These are phyloP conservation scores for Fusarium sp. DNA, from an alignment of 2,329 filamentous ascomycete genomes.

Conservation along the genomic window DNA sequence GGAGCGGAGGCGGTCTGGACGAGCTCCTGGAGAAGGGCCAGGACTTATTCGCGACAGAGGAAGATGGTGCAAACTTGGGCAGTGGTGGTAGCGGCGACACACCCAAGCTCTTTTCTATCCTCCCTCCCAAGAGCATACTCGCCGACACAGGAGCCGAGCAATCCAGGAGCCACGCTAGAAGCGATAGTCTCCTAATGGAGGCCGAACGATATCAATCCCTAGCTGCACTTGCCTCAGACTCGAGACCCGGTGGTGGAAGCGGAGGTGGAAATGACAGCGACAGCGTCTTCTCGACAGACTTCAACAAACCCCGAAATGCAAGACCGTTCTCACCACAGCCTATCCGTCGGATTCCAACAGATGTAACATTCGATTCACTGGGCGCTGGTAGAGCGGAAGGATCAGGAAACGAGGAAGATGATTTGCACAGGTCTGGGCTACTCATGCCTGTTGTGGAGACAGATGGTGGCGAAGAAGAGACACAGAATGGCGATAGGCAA, in stretches of 20 bases:
- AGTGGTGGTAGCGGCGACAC: conserved; percentile 54
- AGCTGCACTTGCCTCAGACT: conserved; percentile 59
- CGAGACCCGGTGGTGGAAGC: conserved; percentile 49
- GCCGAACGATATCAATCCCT: conserved; percentile 72
- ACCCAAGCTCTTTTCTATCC: conserved; percentile 73
- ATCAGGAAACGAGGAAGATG: conserved; percentile 38
- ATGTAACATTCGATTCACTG: conserved; percentile 59
- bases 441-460: conserved; percentile 45
- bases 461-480: conserved; percentile 32
- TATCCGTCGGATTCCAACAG: conserved; percentile 58
- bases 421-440: conserved; percentile 36
- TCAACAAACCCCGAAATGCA: conserved; percentile 68
- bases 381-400: conserved; percentile 44
- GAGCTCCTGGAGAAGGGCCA: conserved; percentile 75
- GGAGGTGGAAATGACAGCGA: conserved; percentile 63
- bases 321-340: conserved; percentile 74
- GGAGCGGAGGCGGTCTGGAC: conserved; percentile 76
- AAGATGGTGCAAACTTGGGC: conserved; percentile 52
- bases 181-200: conserved; percentile 70
- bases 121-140: conserved; percentile 75
- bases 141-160: conserved; percentile 64
- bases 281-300: conserved; percentile 68
- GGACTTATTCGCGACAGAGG: conserved; percentile 70
- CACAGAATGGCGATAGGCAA: conserved; percentile 17
- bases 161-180: conserved; percentile 59